A percentile compares a stretch with the other conserved stretches of the same genome.
phyloP scores from a whole-genome alignment of 2,329 filamentous ascomycete species.

The Diaporthe ampelina region DNA sequence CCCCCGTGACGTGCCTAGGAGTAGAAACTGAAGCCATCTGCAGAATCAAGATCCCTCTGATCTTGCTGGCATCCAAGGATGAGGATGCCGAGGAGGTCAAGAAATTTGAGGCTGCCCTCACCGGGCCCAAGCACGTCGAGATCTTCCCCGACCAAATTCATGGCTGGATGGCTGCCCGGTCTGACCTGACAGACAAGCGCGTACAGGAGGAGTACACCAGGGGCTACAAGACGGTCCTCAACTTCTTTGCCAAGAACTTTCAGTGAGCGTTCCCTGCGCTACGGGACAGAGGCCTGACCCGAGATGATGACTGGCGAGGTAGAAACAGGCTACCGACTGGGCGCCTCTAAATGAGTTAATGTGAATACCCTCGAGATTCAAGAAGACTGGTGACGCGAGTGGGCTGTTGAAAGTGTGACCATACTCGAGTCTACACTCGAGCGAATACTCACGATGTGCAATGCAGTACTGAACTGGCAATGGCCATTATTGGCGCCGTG shows the following conservation, averaged over 20 bases:
- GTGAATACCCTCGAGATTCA: slow-evolving; percentile 6
- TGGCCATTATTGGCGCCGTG: not conserved
- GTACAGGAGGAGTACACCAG: slow-evolving; percentile 74
- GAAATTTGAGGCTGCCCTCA: slow-evolving; percentile 68
- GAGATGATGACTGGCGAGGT: slow-evolving; percentile 10
- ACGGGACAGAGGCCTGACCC: not conserved
- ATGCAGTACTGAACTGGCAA: too few species aligned
- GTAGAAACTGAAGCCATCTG: not conserved
- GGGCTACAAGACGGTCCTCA: slow-evolving; percentile 70
- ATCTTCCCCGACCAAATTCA: slow-evolving; percentile 77
- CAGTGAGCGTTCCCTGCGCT: slow-evolving; percentile 41
- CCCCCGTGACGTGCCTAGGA: not conserved
- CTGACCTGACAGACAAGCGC: slow-evolving; percentile 68
- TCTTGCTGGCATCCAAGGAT: slow-evolving; percentile 76
- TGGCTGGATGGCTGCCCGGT: slow-evolving; percentile 80
- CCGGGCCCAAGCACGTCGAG: slow-evolving; percentile 72
- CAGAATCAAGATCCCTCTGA: slow-evolving; percentile 71
- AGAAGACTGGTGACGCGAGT: not conserved
- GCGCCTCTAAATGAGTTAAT: not conserved
- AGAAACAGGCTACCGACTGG: not conserved
- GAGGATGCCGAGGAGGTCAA: slow-evolving; percentile 69
- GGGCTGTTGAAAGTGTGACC: not conserved
- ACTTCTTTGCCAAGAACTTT: slow-evolving; percentile 69
- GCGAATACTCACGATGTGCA: not conserved
- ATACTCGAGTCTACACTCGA: not conserved